Conservation (phyloP, 2,329 filamentous ascomycete genomes). For the Aspergillus tanneri region DNA sequence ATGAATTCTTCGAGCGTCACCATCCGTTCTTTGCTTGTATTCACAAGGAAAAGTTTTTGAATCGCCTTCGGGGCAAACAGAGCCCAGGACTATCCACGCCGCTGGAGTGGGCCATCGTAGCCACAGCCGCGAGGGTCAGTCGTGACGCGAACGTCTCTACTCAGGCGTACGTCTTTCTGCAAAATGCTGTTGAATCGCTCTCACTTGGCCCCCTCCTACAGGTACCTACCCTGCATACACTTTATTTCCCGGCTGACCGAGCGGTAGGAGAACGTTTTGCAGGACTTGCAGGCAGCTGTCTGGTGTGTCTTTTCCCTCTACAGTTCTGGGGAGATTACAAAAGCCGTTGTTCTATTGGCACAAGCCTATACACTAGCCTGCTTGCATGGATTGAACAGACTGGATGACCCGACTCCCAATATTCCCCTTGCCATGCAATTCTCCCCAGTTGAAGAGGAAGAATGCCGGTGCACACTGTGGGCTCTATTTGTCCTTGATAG, state of each 20-base stretch:
- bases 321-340: background rate
- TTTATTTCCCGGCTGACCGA: background rate
- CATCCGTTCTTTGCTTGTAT: background rate
- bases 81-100: background rate
- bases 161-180: background rate
- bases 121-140: background rate
- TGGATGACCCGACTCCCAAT: background rate
- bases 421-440: background rate
- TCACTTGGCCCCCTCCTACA: background rate
- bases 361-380: background rate
- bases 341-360: background rate
- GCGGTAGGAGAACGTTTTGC: background rate
- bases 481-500: background rate
- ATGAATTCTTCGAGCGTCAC: background rate
- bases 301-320: background rate
- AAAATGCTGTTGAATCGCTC: background rate
- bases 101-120: background rate
- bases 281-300: background rate
- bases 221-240: background rate
- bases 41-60: background rate
- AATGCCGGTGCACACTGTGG: background rate
- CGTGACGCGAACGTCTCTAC: background rate
- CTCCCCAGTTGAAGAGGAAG: background rate
- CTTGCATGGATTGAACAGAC: background rate
- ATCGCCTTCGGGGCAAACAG: background rate